Base-by-base conservation (phyloP, 495 filamentous ascomycete species). In the Aspergillus saccharolyticus region DNA sequence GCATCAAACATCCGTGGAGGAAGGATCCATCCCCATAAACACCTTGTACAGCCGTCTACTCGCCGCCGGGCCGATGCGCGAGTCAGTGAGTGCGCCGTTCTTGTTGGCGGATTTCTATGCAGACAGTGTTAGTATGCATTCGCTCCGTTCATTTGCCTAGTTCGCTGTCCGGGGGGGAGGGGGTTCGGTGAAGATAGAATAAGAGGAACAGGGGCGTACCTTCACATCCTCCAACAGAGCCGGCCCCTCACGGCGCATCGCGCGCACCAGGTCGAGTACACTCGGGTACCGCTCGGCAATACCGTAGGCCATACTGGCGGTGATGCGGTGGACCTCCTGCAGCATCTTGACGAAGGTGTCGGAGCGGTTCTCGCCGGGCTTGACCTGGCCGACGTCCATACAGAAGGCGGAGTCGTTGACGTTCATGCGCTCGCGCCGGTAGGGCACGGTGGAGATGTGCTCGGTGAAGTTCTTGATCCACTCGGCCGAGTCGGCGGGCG, bases 401-500 rank as follows among this genome's bases (percentile, higher is more conserved):
- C 90, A 93, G 73, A 94, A 94, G 3, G 83, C 80, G 7, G 86
- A 83, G 30, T 81, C 76, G 33, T 78, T 73, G 1, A 62, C 65
- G 18, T 68, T 64, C 71, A 79, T 76, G 18, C 72, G 72, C 57
- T 81, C 70, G 6, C 64, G 71, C 14, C 79, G 81, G 64, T 93
- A 93, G 0, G 88, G 89, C 25, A 88, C 84, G 0, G 85, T 88
- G 42, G 85, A 86, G 59, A 96, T 84, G 58, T 94, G 86, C 63
- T 91, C 84, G 1, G 90, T 94, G 67, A 94, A 93, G 42, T 82
- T 80, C 42, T 81, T 80, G 25, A 94, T 83, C 89, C 88, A 91
- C 63, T 87, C 80, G 2, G 89, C 87, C 0, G 88, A 89, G 56
- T 92, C 87, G 0, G 83, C 55, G 4, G 78, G 59, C 5, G 69